Evolutionary conservation across 805 yeast genomes (phyloP).

Genomic region (Danielozyma ontarioensis): DNA sequence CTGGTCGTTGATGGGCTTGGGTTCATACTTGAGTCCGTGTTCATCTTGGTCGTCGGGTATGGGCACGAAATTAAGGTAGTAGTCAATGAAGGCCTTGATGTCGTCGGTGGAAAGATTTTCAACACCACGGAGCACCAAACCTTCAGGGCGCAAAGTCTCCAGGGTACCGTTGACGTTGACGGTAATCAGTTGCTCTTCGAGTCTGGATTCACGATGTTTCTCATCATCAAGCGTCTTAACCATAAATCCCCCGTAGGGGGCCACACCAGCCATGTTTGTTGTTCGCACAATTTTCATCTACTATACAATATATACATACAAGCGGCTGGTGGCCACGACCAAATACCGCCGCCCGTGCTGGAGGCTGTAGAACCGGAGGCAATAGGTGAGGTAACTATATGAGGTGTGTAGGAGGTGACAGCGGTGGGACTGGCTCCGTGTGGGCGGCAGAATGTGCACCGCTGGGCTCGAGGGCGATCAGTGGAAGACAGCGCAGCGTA

Average conservation of each 20-base stretch:
- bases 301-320: no score
- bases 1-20: conserved; percentile 20
- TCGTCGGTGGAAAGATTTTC: conserved; percentile 59
- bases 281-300: no score
- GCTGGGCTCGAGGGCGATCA: no score
- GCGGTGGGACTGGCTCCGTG: no score
- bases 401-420: no score
- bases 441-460: no score
- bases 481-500: no score
- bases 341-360: no score
- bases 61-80: conserved; percentile 32
- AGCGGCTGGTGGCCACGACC: no score
- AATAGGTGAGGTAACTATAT: no score
- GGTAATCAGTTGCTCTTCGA: conserved; percentile 28
- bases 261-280: conserved; percentile 19
- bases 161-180: conserved; percentile 25
- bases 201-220: conserved; percentile 22
- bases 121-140: conserved; percentile 54
- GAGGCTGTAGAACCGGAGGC: no score
- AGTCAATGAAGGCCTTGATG: conserved; percentile 51
- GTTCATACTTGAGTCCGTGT: conserved; percentile 15
- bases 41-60: conserved; percentile 9
- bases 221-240: conserved; percentile 37
- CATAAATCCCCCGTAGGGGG: conserved; percentile 40
- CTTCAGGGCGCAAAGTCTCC: conserved; percentile 39